These are phyloP conservation scores for Annulohypoxylon moriforme DNA, from an alignment of 495 filamentous ascomycete species.

Conservation along the genomic window DNA sequence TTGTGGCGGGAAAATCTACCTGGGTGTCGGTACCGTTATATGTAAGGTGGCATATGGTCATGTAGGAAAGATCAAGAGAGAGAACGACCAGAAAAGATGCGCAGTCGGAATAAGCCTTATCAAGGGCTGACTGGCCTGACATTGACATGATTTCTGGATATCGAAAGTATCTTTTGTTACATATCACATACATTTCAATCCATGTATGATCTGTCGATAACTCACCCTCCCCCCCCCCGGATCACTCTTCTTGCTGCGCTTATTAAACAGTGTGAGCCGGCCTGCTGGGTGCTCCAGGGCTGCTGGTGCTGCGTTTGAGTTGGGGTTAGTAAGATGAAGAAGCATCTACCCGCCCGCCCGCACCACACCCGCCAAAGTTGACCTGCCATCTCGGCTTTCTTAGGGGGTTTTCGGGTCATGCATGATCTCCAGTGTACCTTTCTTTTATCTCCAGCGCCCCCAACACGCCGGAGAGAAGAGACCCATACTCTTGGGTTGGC, in stretches of 20 bases:
- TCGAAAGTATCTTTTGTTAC: not conserved
- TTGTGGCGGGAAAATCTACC: not conserved
- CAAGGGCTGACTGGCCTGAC: not conserved
- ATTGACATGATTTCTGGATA: not conserved
- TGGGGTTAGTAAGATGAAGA: not conserved
- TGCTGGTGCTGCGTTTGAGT: not conserved
- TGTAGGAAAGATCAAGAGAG: not conserved
- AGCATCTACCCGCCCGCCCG: not conserved
- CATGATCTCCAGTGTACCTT: not conserved
- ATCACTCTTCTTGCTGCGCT: not conserved
- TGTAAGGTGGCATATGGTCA: not conserved
- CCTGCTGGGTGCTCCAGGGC: not conserved
- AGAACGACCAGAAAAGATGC: not conserved
- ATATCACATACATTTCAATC: constrained; percentile 7
- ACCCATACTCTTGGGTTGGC: constrained; percentile 3
- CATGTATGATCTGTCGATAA: constrained; percentile 7
- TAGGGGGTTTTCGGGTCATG: not conserved
- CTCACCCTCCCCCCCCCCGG: not conserved
- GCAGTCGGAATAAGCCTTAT: constrained; percentile 2
- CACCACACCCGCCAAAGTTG: not conserved
- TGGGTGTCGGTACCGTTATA: not conserved
- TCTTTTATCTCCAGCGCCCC: constrained; percentile 14
- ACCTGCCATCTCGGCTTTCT: not conserved
- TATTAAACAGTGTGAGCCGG: not conserved
- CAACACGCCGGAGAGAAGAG: constrained; percentile 2